These are phyloP conservation scores for Calophaca sinica DNA, from an alignment of 306 rosid genomes.

Conservation along the genomic window DNA sequence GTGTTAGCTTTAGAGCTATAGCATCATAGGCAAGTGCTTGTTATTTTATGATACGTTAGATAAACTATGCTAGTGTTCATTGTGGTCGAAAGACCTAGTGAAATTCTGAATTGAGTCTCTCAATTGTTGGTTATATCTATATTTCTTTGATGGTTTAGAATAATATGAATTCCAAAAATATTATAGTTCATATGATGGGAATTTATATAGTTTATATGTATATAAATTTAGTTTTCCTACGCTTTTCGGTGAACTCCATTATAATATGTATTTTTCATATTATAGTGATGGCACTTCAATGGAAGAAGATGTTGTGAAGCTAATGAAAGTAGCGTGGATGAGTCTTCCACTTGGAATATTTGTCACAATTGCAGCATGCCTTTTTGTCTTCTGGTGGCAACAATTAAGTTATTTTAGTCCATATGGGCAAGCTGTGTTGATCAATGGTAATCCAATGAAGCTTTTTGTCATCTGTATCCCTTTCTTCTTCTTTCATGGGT, in stretches of 20 bases:
- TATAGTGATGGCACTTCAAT: slow-evolving; percentile 68
- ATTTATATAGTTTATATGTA: no score
- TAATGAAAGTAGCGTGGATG: slow-evolving; percentile 90
- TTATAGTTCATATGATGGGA: slow-evolving; percentile 14
- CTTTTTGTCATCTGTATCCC: not conserved
- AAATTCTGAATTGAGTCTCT: slow-evolving; percentile 28
- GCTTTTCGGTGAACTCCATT: slow-evolving; percentile 1
- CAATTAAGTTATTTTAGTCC: slow-evolving; percentile 66
- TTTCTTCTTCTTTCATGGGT: slow-evolving; percentile 14
- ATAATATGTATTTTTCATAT: slow-evolving; percentile 31
- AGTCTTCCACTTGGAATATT: slow-evolving; percentile 80
- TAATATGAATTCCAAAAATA: slow-evolving; percentile 19
- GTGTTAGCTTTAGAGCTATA: slow-evolving; percentile 27
- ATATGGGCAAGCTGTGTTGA: slow-evolving; percentile 85
- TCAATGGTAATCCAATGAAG: slow-evolving; percentile 67
- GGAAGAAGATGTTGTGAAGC: slow-evolving; percentile 75
- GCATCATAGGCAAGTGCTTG: slow-evolving; percentile 15
- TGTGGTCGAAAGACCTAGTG: not conserved
- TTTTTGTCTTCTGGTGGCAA: slow-evolving; percentile 84
- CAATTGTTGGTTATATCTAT: slow-evolving; percentile 19
- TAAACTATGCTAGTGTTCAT: not conserved
- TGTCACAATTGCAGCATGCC: slow-evolving; percentile 69
- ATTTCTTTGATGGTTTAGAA: slow-evolving; percentile 33
- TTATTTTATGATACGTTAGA: slow-evolving; percentile 30
- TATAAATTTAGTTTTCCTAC: not conserved